Evolutionary conservation across 768 basidiomycete genomes (phyloP), one percentile per base, ranked within the genome.

Genomic region (Leccinum sublutescens): DNA sequence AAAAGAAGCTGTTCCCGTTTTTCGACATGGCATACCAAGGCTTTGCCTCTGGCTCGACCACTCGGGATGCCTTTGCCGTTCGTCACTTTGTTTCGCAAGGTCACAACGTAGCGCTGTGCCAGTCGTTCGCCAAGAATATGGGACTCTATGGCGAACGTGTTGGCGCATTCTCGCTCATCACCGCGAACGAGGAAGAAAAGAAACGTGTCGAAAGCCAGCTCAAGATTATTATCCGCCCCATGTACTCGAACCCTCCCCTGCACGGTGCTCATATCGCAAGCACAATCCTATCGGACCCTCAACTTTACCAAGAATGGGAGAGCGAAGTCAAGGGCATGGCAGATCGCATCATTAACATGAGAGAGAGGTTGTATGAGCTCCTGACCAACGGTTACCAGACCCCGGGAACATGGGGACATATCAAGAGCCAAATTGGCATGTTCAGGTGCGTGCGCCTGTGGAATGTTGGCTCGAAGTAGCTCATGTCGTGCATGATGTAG

Each of bases 11-110:
- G 66, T 96, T 98, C 86, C 91, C 96, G 54, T 94, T 98, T 86
- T 98, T 98, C 74, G 97, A 99, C 77, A 98, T 98, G 95, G 96
- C 97, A 15, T 99, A 99, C 80, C 94, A 97, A 76, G 97, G 97
- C 54, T 99, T 99, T 74, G 96, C 97, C 36, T 97, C 95, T 23
- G 97, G 97, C 53, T 87, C 87, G 54, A 94, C 93, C 64, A 74
- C 87, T 64, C 87, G 86, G 57, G 97, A 99, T 70, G 97, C 96
- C 11, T 95, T 93, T 74, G 94, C 96, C 33, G 86, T 98, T 59
- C 91, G 96, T 64, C 86, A 96, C 78, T 98, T 99, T 73, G 91
- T 96, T 55, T 80, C 86, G 19, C 80, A 93, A 73, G 92, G 93
- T 23, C 95, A 97, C 78, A 89, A 95, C 70, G 76, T 95, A 66